phyloP scores from a whole-genome alignment of 805 yeast species.

The Schizosaccharomyces cryophilus region DNA sequence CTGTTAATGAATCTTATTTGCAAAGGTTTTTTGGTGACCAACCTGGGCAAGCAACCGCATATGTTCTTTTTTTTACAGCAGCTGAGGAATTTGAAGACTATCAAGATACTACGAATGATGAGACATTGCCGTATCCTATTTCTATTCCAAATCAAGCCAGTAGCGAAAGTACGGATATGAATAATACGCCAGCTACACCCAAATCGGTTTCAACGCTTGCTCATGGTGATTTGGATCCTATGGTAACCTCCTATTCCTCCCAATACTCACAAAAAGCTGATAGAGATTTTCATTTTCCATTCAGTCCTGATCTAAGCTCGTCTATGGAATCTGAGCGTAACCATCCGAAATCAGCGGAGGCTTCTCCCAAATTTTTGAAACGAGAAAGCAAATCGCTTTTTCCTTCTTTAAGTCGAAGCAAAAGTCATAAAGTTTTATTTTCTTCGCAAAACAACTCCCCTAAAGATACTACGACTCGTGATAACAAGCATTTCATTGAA shows the following conservation, averaged over 20 bases:
- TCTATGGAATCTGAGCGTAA: background rate
- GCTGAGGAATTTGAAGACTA: conserved; percentile 15
- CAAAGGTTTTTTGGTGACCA: conserved; percentile 70
- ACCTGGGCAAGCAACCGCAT: conserved; percentile 75
- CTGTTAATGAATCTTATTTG: conserved; percentile 63
- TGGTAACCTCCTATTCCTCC: background rate
- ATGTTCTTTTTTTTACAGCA: conserved; percentile 59
- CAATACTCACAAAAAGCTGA: background rate
- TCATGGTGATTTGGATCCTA: background rate
- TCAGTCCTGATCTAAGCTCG: background rate
- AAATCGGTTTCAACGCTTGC: background rate
- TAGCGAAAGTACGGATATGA: background rate
- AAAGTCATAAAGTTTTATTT: background rate
- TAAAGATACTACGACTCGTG: background rate
- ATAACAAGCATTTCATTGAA: background rate
- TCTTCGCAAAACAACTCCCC: background rate
- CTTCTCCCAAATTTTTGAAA: background rate
- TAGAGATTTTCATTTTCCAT: background rate
- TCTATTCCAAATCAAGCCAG: background rate
- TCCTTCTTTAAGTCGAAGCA: background rate
- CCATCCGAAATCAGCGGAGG: background rate
- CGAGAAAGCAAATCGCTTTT: background rate
- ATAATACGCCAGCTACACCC: background rate
- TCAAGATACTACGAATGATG: background rate
- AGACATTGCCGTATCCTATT: background rate